phyloP scores from a whole-genome alignment of 768 basidiomycete species.

The Collybiopsis confluens region DNA sequence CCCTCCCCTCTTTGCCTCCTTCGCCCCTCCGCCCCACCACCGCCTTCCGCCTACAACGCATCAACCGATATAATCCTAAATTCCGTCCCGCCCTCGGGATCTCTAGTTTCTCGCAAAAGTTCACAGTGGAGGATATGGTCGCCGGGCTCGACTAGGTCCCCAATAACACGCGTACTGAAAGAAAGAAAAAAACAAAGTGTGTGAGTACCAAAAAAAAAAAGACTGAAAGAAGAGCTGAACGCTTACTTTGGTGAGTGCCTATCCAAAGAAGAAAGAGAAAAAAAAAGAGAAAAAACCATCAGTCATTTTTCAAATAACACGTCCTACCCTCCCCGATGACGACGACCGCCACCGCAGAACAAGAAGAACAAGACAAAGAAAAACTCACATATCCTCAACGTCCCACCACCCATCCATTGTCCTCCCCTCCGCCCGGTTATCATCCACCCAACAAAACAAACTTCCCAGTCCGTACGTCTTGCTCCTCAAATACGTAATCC shows the following conservation, averaged over 20 bases:
- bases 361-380: too few relatives aligned
- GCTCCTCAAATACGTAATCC: background rate
- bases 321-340: too few relatives aligned
- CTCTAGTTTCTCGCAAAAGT: background rate
- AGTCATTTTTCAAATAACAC: too few relatives aligned
- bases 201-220: background rate
- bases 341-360: too few relatives aligned
- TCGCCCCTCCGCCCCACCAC: too few relatives aligned
- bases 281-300: too few relatives aligned
- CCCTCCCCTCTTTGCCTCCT: too few relatives aligned
- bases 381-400: background rate
- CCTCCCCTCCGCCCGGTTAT: background rate
- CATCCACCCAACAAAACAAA: slow-evolving; percentile 1
- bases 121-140: background rate
- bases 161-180: background rate
- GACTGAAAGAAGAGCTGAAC: too few relatives aligned
- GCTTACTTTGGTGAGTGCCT: slow-evolving; percentile 1
- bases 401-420: slow-evolving; percentile 3
- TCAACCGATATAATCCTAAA: slow-evolving; percentile 1
- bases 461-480: slow-evolving; percentile 2
- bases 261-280: background rate
- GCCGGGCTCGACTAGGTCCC: background rate
- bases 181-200: background rate
- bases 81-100: slow-evolving; percentile 3
- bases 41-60: background rate